Percentiles rank a stretch among this genome's conserved stretches.
These are phyloP conservation scores for Volvariella volvacea DNA, from an alignment of 1,284 basidiomycete genomes.

Conservation along the genomic window DNA sequence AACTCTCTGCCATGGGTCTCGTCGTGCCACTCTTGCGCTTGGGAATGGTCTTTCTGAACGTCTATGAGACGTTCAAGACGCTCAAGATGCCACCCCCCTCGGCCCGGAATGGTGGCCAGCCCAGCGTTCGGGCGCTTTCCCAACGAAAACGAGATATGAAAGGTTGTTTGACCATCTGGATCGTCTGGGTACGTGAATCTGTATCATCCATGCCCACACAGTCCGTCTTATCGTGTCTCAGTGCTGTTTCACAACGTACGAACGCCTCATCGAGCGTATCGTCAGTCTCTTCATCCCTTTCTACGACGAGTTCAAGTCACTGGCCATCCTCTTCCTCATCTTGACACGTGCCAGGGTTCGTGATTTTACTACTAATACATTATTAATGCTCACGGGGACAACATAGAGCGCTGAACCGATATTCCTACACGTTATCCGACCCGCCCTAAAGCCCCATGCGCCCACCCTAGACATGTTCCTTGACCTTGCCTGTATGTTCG, in stretches of 20 bases:
- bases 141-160: conserved; percentile 79
- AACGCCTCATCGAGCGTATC: conserved; percentile 54
- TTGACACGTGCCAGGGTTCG: conserved; percentile 67
- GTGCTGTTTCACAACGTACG: conserved; percentile 60
- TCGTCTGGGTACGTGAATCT: conserved; percentile 63
- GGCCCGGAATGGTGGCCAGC: conserved; percentile 50
- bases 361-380: conserved; percentile 13
- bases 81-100: conserved; percentile 61
- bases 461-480: conserved; percentile 53
- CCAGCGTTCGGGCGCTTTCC: conserved; percentile 57
- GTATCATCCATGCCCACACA: not conserved
- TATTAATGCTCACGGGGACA: too few species aligned
- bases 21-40: conserved; percentile 62
- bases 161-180: conserved; percentile 74
- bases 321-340: conserved; percentile 64
- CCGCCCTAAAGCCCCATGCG: conserved; percentile 62
- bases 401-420: conserved; percentile 72
- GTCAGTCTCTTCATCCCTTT: conserved; percentile 69
- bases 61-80: conserved; percentile 79
- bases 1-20: conserved; percentile 47
- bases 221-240: conserved; percentile 18
- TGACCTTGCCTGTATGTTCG: conserved; percentile 48
- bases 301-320: conserved; percentile 70
- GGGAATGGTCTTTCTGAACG: conserved; percentile 66
- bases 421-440: conserved; percentile 67